Base-by-base conservation (phyloP, 2,329 filamentous ascomycete genomes). In the Periconia digitata region DNA sequence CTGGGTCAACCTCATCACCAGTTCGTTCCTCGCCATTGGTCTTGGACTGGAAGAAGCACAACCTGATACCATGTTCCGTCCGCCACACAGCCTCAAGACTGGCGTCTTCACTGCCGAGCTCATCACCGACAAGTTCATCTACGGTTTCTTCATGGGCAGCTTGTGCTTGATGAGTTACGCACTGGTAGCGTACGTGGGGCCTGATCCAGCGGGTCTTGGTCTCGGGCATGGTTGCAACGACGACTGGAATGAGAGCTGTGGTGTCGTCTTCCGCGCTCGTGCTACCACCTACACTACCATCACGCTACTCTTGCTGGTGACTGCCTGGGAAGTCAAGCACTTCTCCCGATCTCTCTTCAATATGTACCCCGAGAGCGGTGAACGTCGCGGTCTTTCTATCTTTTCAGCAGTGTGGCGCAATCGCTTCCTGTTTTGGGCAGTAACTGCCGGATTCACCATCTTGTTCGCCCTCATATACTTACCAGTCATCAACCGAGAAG, bases 201-300 rank as follows among this genome's bases (percentile, higher is more conserved):
- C 41, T 4, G 41, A 43, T 6, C 69, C 67, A 24, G 73, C 72
- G 6, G 62, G 71, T 40, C 73, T 73, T 17, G 65, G 75, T 32
- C 66, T 77, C 1, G 75, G 75, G 6, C 53, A 55, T 13, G 72
- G 73, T 18, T 77, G 74, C 51, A 77, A 77, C 54, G 71, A 75
- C 47, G 64, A 58, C 38, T 76, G 64, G 62, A 75, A 75, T 51
- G 55, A 64, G 0, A 69, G 67, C 1, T 77, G 75, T 45, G 68
- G 66, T 27, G 62, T 73, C 2, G 72, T 74, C 0, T 77, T 74
- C 60, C 67, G 67, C 36, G 87, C 86, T 2, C 83, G 75, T 17
- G 74, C 72, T 1, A 76, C 75, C 0, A 74, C 74, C 0, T 77
- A 75, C 62, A 66, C 69, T 0, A 73, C 73, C 17, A 71, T 77